phyloP scores from a whole-genome alignment of 352 stramenopile genomes.

The Phytophthora pluvialis region DNA sequence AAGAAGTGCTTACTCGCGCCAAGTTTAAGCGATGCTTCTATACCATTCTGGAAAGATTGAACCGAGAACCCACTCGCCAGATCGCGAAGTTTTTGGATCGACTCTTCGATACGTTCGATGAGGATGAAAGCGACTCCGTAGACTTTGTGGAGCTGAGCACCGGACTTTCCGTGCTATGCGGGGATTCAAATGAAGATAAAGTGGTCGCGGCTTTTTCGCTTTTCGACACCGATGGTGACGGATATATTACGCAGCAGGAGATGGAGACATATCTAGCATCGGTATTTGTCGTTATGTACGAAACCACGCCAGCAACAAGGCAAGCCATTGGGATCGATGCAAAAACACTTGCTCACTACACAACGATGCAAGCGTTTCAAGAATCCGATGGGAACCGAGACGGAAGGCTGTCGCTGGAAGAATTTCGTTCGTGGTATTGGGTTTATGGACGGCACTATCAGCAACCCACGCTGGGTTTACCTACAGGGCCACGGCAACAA shows the following conservation, averaged over 20 bases:
- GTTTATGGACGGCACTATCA: constrained; percentile 33
- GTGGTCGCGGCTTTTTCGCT: constrained; percentile 82
- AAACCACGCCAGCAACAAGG: constrained; percentile 40
- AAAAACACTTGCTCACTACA: constrained; percentile 67
- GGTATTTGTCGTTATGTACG: constrained; percentile 77
- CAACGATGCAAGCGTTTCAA: constrained; percentile 80
- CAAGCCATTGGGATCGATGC: constrained; percentile 58
- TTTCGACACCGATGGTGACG: constrained; percentile 84
- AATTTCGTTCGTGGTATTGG: constrained; percentile 87
- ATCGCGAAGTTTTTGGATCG: constrained; percentile 69
- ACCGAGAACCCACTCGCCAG: constrained; percentile 53
- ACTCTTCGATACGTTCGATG: constrained; percentile 83
- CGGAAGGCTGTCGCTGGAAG: constrained; percentile 73
- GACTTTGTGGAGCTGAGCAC: constrained; percentile 83
- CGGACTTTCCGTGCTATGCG: constrained; percentile 80
- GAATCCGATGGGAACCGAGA: constrained; percentile 90
- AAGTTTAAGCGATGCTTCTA: constrained; percentile 79
- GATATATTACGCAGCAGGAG: constrained; percentile 83
- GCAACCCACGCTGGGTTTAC: constrained; percentile 11
- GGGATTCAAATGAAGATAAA: constrained; percentile 78
- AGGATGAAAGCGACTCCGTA: constrained; percentile 66
- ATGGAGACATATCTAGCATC: constrained; percentile 84
- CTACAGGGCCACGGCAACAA: constrained; percentile 9
- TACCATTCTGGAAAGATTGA: constrained; percentile 65
- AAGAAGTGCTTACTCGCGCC: constrained; percentile 52